Evolutionary conservation across 305 asterid genomes (phyloP), one percentile per base, ranked within the genome.

Genomic region (Plantago lanceolata): DNA sequence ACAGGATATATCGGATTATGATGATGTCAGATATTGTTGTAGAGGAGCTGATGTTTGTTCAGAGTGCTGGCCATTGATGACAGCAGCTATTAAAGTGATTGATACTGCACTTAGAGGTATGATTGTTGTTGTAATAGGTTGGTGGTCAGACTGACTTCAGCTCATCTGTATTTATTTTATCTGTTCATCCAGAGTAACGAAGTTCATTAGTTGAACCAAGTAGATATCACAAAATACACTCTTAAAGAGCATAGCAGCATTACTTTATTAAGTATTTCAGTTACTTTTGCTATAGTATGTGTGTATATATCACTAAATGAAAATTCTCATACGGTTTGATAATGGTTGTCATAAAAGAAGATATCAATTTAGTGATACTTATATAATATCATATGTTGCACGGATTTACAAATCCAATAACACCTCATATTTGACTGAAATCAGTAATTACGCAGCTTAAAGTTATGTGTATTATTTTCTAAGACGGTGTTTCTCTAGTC

Each of bases 11-110:
- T 85, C 97, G 63, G 97, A 93, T 71, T 93, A 93, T 63, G 97
- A 91, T 63, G 98, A 92, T 81, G 95, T 87, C 52, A 85, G 98
- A 73, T 89, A 78, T 79, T 92, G 98, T 84, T 92, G 96, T 84
- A 76, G 89, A 6, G 98, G 96, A 74, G 96, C 96, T 61, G 90
- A 89, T 79, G 95, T 85, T 67, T 93, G 99, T 75, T 74, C 87
- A 52, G 68, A 81, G 59, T 87, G 99, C 85, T 93, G 97, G 99
- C 96, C 96, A 4, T 40, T 40, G 45, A 40, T 40, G 45, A 88
- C 99, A 57, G 81, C 84, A 24, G 95, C 99, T 64, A 81, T 93
- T 64, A 93, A 85, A 81, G 94, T 93, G 35, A 84, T 93, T 49
- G 96, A 93, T 82, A 72, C 86, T 63, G 86, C 97, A 28, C 99